Base-by-base conservation (phyloP, 306 rosid genomes). In the Cucumis cinereus region DNA sequence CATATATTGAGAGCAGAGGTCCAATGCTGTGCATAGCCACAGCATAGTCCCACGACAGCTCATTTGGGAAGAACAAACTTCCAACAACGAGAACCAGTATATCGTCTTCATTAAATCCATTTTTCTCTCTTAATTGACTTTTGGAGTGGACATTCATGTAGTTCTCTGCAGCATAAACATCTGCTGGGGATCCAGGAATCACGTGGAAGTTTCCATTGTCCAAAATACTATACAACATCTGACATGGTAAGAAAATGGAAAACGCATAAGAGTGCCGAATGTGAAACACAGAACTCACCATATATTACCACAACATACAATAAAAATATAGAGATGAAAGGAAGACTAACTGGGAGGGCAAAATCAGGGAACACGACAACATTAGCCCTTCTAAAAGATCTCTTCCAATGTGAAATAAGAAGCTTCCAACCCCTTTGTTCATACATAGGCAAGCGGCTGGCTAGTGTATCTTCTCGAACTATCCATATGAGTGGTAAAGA, bases 121-220 rank as follows among this genome's bases (percentile, higher is more conserved):
- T 82, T 61, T 58, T 76, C 79, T 88, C 83, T 81, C 92, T 89
- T 50, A 88, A 86, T 57, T 79, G 92, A 79, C 85, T 77, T 87
- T 88, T 94, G 74, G 88, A 80, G 75, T 92, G 93, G 79, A 80
- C 77, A 78, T 83, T 88, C 69, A 77, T 73, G 84, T 88, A 94
- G 77, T 80, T 86, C 81, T 89, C 92, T 14, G 90, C 92, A 82
- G 88, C 89, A 97, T 94, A 94, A 62, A 81, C 89, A 87, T 94
- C 98, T 14, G 90, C 80, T 20, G 97, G 97, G 58, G 99, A 90
- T 83, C 98, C 99, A 75, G 96, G 96, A 84, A 94, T 87, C 85
- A 94, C 95, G 80, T 88, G 84, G 88, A 89, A 94, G 89, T 94
- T 94, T 84, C 99, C 98, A 68, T 90, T 82, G 83, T 94, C 99